These are phyloP conservation scores for Senna tora DNA, from an alignment of 306 rosid genomes.

Conservation along the genomic window DNA sequence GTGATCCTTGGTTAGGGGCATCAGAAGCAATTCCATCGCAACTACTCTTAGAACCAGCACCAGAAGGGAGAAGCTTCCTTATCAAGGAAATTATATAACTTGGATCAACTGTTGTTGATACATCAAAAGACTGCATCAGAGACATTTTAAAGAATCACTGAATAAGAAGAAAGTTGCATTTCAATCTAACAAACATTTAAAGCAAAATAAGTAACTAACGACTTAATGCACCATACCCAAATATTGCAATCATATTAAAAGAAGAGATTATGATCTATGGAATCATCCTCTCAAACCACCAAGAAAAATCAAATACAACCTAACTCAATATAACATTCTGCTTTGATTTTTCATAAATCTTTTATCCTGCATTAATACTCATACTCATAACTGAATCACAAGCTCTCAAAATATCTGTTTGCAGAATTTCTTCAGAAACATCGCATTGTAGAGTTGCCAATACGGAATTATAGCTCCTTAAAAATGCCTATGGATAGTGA, in stretches of 20 bases:
- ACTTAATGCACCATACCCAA: constrained; percentile 1
- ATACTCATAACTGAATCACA: background rate
- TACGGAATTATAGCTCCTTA: background rate
- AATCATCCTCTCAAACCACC: background rate
- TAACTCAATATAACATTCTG: background rate
- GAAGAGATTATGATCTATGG: background rate
- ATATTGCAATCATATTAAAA: constrained; percentile 18
- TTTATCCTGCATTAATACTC: background rate
- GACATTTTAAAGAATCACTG: constrained; percentile 26
- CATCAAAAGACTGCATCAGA: constrained; percentile 74
- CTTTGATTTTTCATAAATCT: background rate
- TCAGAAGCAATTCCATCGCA: constrained; percentile 26
- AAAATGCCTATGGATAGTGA: background rate
- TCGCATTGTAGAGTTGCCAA: background rate
- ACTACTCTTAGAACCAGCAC: constrained; percentile 28
- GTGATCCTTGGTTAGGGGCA: constrained; percentile 34
- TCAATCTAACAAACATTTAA: background rate
- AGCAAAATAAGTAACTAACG: background rate
- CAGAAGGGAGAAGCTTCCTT: constrained; percentile 76
- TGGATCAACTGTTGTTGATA: constrained; percentile 92
- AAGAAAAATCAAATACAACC: background rate
- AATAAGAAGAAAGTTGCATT: background rate
- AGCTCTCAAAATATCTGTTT: background rate
- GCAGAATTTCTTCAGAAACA: background rate
- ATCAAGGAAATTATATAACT: constrained; percentile 85